Evolutionary conservation across 306 rosid species (phyloP), one percentile per base, ranked within the genome.

Genomic region (Vigna radiata): DNA sequence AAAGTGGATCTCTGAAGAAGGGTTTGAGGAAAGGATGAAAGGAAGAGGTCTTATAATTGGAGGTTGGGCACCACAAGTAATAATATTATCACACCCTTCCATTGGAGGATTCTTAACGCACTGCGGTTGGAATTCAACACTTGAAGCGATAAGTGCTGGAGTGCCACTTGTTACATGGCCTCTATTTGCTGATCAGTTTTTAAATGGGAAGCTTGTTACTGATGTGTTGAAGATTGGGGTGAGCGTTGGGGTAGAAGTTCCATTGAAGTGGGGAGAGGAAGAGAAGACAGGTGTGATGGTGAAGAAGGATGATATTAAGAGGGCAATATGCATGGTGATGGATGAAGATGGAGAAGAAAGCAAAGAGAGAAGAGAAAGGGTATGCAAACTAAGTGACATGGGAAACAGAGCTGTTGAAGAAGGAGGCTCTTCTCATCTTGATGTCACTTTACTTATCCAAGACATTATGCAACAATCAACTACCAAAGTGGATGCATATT

Each of bases 21-120:
- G 77, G 0, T 87, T 76, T 9, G 88, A 86, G 69, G 90, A 86
- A 37, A 90, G 96, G 70, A 77, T 47, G 1, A 79, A 53, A 7
- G 91, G 72, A 21, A 85, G 85, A 75, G 82, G 92, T 5, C 74
- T 90, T 16, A 2, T 89, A 70, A 84, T 90, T 18, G 9, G 81
- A 14, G 96, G 92, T 3, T 90, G 97, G 97, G 96, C 96, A 13
- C 96, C 96, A 1, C 97, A 89, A 17, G 53, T 88, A 1, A 25
- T 83, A 3, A 89, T 92, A 39, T 12, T 92, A 16, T 87, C 92
- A n/a, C 96, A 92, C 52, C 67, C 71, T 0, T 29, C 93, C 0
- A 19, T 83, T 12, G 90, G 96, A 17, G 93, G 87, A 4, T 91
- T 91, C 44, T 23, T 91, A 27, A 91, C 92, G 1, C 97, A 91